These are phyloP conservation scores for Heteromeles arbutifolia DNA, from an alignment of 306 rosid species.

Conservation along the genomic window DNA sequence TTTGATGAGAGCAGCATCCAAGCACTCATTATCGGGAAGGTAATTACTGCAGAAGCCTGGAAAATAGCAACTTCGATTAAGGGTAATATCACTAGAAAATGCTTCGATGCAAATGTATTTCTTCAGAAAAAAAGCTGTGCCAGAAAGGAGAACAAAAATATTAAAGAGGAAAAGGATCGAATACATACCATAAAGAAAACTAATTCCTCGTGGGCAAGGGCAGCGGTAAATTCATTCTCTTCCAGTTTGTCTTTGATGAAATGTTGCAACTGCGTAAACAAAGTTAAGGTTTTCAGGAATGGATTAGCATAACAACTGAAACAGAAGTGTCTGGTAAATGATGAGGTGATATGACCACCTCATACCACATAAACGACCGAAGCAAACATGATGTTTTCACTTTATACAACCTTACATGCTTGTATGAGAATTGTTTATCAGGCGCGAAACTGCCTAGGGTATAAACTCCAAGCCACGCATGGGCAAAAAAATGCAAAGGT, in stretches of 20 bases:
- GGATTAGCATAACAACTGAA: neutral
- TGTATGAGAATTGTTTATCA: neutral
- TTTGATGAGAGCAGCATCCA: conserved; percentile 65
- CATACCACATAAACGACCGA: neutral
- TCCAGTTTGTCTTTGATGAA: conserved; percentile 57
- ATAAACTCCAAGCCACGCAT: neutral
- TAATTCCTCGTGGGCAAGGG: conserved; percentile 57
- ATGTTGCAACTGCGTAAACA: conserved; percentile 59
- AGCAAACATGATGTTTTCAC: neutral
- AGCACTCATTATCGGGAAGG: conserved; percentile 66
- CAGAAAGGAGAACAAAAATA: neutral
- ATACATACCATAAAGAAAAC: conserved; percentile 68
- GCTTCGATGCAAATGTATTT: neutral
- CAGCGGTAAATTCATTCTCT: conserved; percentile 50
- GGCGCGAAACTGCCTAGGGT: neutral
- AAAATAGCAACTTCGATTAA: conserved; percentile 27
- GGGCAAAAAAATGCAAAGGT: neutral
- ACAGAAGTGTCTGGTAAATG: neutral
- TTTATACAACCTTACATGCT: neutral
- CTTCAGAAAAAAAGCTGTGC: neutral
- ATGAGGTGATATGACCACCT: neutral
- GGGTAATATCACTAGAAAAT: neutral
- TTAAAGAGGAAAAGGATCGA: neutral
- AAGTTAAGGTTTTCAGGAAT: neutral
- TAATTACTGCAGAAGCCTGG: conserved; percentile 72